Percentiles rank a stretch among this genome's conserved stretches.
Conservation (phyloP, 306 rosid species). For the Malus orientalis region DNA sequence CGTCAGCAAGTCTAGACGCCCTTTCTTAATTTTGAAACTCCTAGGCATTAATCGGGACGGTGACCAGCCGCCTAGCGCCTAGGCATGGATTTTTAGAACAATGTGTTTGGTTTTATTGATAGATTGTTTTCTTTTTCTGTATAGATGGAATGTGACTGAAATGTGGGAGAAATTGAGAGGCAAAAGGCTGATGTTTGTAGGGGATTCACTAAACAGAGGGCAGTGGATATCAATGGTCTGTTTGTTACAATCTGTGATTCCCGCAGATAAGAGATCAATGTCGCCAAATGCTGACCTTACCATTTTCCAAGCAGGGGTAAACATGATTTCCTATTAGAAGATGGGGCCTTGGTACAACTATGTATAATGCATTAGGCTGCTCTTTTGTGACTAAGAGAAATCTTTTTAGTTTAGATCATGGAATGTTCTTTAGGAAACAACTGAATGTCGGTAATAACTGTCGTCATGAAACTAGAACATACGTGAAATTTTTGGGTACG, state of each 20-base stretch:
- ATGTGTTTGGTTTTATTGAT: slow-evolving; percentile 6
- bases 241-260: slow-evolving; percentile 81
- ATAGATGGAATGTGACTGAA: slow-evolving; percentile 65
- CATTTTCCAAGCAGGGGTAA: slow-evolving; percentile 86
- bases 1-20: no score
- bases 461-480: not conserved
- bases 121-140: slow-evolving; percentile 1
- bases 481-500: not conserved
- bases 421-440: not conserved
- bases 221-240: slow-evolving; percentile 98
- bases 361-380: not conserved
- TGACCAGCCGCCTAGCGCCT: no score
- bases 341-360: not conserved
- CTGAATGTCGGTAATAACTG: not conserved
- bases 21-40: no score
- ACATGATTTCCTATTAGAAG: not conserved
- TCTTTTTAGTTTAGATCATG: not conserved
- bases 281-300: slow-evolving; percentile 92
- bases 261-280: slow-evolving; percentile 76
- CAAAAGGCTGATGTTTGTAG: slow-evolving; percentile 95
- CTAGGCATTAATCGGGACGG: no score
- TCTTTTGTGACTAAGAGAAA: not conserved
- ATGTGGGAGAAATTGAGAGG: slow-evolving; percentile 94
- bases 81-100: no score
- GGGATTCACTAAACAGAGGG: slow-evolving; percentile 94